Conservation (phyloP, 2,329 filamentous ascomycete genomes). For the Phaeosphaeria sp. region DNA sequence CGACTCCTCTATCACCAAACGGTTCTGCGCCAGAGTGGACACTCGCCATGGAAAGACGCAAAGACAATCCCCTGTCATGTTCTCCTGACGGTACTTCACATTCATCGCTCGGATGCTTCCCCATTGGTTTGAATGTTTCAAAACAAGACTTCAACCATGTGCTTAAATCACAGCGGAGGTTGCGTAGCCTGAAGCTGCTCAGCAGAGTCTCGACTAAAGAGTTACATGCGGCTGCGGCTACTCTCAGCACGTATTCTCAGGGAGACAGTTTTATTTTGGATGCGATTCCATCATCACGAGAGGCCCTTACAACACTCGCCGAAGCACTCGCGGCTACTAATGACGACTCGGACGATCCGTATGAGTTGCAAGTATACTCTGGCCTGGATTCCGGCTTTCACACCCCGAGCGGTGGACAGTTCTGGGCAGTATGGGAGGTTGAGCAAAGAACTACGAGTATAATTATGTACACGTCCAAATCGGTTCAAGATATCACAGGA, state of each 20-base stretch:
- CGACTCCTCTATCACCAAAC: slow-evolving; percentile 22
- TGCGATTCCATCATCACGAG: slow-evolving; percentile 25
- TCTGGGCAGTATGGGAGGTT: slow-evolving; percentile 46
- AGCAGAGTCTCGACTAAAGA: slow-evolving; percentile 31
- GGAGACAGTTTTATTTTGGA: slow-evolving; percentile 24
- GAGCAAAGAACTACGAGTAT: slow-evolving; percentile 35
- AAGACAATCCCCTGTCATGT: slow-evolving; percentile 41
- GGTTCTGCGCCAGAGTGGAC: slow-evolving; percentile 39
- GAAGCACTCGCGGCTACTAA: slow-evolving; percentile 27
- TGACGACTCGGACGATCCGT: slow-evolving; percentile 37
- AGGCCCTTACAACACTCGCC: slow-evolving; percentile 32
- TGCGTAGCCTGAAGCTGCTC: slow-evolving; percentile 40
- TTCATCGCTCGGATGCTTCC: slow-evolving; percentile 43
- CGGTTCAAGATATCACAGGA: slow-evolving; percentile 36
- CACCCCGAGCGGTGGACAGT: slow-evolving; percentile 39
- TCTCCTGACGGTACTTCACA: slow-evolving; percentile 38
- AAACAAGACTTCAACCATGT: slow-evolving; percentile 41
- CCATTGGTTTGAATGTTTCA: slow-evolving; percentile 42
- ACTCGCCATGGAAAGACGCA: slow-evolving; percentile 27
- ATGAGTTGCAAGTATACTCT: slow-evolving; percentile 39
- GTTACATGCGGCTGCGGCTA: slow-evolving; percentile 26
- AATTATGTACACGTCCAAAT: slow-evolving; percentile 47
- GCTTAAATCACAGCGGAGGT: slow-evolving; percentile 38
- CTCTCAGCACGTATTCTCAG: slow-evolving; percentile 21
- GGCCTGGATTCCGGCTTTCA: slow-evolving; percentile 50